Evolutionary conservation across 371 early-diverging fungal genomes (phyloP).

Genomic region (Basidiobolus heterosporus): DNA sequence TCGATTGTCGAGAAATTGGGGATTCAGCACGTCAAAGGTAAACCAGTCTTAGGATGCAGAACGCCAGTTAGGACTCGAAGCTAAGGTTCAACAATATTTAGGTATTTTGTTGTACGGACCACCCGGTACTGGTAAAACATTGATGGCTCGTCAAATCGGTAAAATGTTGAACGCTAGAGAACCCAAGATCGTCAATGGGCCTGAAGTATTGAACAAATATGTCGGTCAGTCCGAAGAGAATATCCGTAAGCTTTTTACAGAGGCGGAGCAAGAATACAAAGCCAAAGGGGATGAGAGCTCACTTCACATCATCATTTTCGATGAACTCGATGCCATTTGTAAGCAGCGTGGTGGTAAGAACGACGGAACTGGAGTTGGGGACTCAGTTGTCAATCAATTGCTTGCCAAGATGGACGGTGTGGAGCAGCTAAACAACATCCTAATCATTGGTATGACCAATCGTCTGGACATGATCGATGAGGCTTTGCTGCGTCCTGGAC

Average conservation of each 20-base stretch:
- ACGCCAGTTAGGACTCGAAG: not conserved
- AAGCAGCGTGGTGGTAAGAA: conserved; percentile 92
- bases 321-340: conserved; percentile 99
- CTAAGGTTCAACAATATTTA: conserved; percentile 3
- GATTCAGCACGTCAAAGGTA: conserved; percentile 93
- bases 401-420: conserved; percentile 97
- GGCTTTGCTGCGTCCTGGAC: conserved; percentile 88
- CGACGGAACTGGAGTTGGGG: conserved; percentile 93
- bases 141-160: conserved; percentile 98
- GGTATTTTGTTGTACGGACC: conserved; percentile 78
- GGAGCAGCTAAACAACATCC: conserved; percentile 88
- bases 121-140: conserved; percentile 98
- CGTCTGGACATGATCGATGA: conserved; percentile 97
- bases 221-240: conserved; percentile 99
- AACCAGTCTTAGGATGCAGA: not conserved
- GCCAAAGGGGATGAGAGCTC: conserved; percentile 84
- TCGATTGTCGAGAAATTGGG: conserved; percentile 87
- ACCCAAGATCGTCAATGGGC: conserved; percentile 97
- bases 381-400: conserved; percentile 98
- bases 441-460: conserved; percentile 98
- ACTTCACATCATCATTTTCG: conserved; percentile 98
- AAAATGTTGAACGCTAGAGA: conserved; percentile 94
- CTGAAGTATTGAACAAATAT: conserved; percentile 95
- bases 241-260: conserved; percentile 92
- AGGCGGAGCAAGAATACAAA: conserved; percentile 88